Evolutionary conservation across 2,329 filamentous ascomycete species (phyloP).

Genomic region (Trichoderma atrobrunneum): DNA sequence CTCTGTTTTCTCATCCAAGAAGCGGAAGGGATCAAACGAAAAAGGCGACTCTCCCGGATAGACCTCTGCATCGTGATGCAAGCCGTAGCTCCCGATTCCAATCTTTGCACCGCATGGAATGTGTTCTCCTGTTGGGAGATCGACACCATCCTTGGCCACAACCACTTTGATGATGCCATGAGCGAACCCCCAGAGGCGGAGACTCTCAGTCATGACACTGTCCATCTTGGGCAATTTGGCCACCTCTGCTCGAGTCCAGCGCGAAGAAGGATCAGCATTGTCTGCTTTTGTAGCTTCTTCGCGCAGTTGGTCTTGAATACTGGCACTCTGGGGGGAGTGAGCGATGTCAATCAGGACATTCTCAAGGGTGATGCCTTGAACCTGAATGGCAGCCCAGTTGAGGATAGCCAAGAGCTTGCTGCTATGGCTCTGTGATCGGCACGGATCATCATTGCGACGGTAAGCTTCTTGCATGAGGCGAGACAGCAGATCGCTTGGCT

Average conservation of each 20-base stretch:
- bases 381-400: slow-evolving; percentile 12
- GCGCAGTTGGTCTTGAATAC: background rate
- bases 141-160: slow-evolving; percentile 1
- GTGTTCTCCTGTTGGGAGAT: slow-evolving; percentile 2
- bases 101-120: background rate
- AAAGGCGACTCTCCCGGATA: background rate
- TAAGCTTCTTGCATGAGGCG: slow-evolving; percentile 1
- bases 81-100: background rate
- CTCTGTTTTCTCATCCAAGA: background rate
- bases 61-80: background rate
- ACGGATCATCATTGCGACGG: background rate
- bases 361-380: background rate
- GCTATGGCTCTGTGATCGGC: slow-evolving; percentile 1
- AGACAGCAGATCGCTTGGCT: background rate
- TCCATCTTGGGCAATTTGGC: background rate
- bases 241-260: slow-evolving; percentile 5
- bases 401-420: background rate
- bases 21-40: slow-evolving; percentile 2
- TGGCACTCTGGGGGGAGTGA: background rate
- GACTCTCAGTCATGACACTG: slow-evolving; percentile 1
- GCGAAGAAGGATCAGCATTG: background rate
- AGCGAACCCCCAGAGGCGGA: background rate
- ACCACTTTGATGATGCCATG: slow-evolving; percentile 4
- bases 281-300: background rate
- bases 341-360: slow-evolving; percentile 3